A percentile compares a stretch with the other conserved stretches of the same genome.
Evolutionary conservation across 2,329 filamentous ascomycete genomes (phyloP).

Genomic region (Graphilbum sp.): DNA sequence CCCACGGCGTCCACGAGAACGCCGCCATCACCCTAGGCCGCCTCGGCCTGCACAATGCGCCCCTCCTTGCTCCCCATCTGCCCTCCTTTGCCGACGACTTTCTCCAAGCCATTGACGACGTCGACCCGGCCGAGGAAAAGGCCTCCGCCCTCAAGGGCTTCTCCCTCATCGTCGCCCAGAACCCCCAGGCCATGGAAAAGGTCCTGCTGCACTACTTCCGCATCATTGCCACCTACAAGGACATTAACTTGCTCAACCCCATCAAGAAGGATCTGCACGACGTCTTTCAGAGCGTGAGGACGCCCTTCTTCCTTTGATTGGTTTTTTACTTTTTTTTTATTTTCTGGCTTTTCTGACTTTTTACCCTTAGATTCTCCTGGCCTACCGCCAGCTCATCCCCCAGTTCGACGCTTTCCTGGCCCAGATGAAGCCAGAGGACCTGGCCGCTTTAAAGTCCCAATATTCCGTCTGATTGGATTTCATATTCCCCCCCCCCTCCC

Average conservation of each 20-base stretch:
- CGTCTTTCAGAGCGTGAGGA: constrained; percentile 62
- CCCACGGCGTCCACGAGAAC: constrained; percentile 79
- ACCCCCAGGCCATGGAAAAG: constrained; percentile 84
- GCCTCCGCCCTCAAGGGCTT: constrained; percentile 87
- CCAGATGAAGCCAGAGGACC: constrained; percentile 32
- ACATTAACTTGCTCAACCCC: constrained; percentile 42
- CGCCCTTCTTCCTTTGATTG: constrained; percentile 15
- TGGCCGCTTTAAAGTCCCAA: constrained; percentile 28
- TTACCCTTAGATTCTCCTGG: constrained; percentile 27
- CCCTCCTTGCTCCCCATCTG: constrained; percentile 63
- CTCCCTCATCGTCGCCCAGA: constrained; percentile 65
- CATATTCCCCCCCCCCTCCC: too few relatives aligned
- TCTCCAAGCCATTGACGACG: constrained; percentile 63
- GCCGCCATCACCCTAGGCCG: constrained; percentile 84
- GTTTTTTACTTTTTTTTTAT: neutral
- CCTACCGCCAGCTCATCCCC: constrained; percentile 43
- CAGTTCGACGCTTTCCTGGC: constrained; percentile 38
- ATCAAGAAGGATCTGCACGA: constrained; percentile 50
- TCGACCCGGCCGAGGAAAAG: constrained; percentile 86
- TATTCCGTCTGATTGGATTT: constrained; percentile 25
- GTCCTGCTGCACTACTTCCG: constrained; percentile 68
- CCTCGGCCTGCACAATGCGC: constrained; percentile 63
- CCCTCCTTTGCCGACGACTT: constrained; percentile 69
- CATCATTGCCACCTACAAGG: constrained; percentile 64
- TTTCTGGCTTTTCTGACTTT: constrained; percentile 1